Percentiles rank a stretch among this genome's conserved stretches.
These are phyloP conservation scores for Hyphodiscus sp. DNA, from an alignment of 2,329 filamentous ascomycete species.

Conservation along the genomic window DNA sequence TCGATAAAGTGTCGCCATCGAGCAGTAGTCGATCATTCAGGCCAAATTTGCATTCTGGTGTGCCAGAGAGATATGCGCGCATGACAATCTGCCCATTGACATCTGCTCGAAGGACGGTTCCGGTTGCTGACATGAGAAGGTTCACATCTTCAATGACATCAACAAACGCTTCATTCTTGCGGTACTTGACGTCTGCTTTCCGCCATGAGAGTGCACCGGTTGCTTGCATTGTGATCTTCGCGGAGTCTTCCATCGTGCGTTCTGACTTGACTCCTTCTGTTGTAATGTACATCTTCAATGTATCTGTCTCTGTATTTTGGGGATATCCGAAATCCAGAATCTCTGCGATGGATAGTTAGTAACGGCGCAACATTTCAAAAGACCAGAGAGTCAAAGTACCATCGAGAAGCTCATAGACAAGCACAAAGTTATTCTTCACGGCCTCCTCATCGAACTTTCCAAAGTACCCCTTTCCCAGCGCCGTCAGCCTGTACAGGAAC, in stretches of 20 bases:
- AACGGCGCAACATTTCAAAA: not conserved
- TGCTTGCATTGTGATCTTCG: slow-evolving; percentile 98
- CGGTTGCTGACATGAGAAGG: slow-evolving; percentile 96
- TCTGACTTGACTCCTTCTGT: slow-evolving; percentile 97
- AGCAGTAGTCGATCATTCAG: slow-evolving; percentile 91
- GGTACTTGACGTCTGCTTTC: slow-evolving; percentile 95
- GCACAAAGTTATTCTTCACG: slow-evolving; percentile 99
- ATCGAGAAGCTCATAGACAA: slow-evolving; percentile 95
- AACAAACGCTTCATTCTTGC: slow-evolving; percentile 98
- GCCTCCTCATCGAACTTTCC: slow-evolving; percentile 99
- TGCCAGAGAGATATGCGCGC: slow-evolving; percentile 94
- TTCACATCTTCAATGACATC: slow-evolving; percentile 99
- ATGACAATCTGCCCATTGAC: slow-evolving; percentile 98
- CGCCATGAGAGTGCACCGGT: slow-evolving; percentile 96
- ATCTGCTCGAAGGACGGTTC: slow-evolving; percentile 88
- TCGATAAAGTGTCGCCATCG: slow-evolving; percentile 64
- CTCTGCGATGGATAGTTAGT: slow-evolving; percentile 47
- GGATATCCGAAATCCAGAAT: slow-evolving; percentile 99
- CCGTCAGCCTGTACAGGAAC: slow-evolving; percentile 88
- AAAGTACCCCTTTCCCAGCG: slow-evolving; percentile 91
- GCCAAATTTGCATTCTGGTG: slow-evolving; percentile 97
- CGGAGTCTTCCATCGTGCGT: slow-evolving; percentile 79
- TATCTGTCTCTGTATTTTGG: slow-evolving; percentile 98
- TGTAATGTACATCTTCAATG: slow-evolving; percentile 99
- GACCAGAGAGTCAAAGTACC: slow-evolving; percentile 46